phyloP scores from a whole-genome alignment of 495 filamentous ascomycete genomes.

The Penicillium paradoxum region DNA sequence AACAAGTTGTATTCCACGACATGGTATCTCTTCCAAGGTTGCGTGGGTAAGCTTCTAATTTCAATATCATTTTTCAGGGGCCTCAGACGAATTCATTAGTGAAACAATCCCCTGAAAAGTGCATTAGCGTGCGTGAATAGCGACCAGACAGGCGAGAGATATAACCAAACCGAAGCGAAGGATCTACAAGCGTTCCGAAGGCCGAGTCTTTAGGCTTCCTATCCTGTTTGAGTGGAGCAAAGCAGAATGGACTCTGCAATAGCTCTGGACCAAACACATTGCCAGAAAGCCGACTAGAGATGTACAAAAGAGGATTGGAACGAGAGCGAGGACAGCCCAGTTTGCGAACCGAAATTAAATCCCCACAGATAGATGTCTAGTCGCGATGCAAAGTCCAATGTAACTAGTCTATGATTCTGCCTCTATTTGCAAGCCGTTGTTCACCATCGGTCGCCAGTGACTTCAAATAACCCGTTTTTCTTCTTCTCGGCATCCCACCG shows the following conservation, averaged over 20 bases:
- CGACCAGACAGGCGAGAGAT: neutral
- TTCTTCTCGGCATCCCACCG: constrained; percentile 80
- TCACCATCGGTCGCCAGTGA: constrained; percentile 26
- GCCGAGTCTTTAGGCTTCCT: neutral
- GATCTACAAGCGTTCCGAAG: neutral
- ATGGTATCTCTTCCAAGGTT: too few species aligned
- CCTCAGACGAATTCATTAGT: neutral
- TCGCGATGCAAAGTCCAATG: neutral
- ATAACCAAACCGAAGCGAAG: neutral
- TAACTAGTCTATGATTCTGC: neutral
- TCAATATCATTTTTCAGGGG: neutral
- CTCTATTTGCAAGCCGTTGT: neutral
- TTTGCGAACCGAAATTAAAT: neutral
- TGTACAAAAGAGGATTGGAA: neutral
- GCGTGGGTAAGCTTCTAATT: neutral
- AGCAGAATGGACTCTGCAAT: neutral
- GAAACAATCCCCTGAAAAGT: constrained; percentile 1
- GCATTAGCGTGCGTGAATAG: constrained; percentile 2
- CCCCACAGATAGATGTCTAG: neutral
- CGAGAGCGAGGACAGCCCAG: neutral
- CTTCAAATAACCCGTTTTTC: constrained; percentile 65
- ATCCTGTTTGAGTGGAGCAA: neutral
- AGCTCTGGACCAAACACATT: neutral
- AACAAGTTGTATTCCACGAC: too few species aligned
- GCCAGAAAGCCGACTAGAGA: neutral